Percentiles rank a stretch among this genome's conserved stretches.
These are phyloP conservation scores for Xylaria scruposa DNA, from an alignment of 495 filamentous ascomycete species.

Conservation along the genomic window DNA sequence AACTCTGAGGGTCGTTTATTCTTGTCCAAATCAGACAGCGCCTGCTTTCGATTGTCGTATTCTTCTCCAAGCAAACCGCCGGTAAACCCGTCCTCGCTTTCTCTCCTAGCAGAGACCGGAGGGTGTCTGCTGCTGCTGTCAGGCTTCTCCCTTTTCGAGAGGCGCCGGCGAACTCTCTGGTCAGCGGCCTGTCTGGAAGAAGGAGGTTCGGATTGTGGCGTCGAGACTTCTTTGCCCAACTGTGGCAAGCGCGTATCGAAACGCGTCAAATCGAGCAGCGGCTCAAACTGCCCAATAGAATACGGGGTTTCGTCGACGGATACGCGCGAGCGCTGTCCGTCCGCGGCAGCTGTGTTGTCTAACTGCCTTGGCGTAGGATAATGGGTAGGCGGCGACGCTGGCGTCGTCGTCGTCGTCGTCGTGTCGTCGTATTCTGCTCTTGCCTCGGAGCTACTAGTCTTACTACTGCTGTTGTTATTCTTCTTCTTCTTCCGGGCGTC, in stretches of 20 bases:
- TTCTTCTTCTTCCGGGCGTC: conserved; percentile 33
- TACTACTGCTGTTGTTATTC: no score
- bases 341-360: conserved; percentile 38
- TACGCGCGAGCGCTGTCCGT: conserved; percentile 41
- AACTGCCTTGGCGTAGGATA: conserved; percentile 37
- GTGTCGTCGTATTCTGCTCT: conserved; percentile 37
- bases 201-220: conserved; percentile 33
- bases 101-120: conserved; percentile 18
- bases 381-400: conserved; percentile 26
- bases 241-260: conserved; percentile 53
- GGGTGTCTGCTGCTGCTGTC: conserved; percentile 25
- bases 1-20: conserved; percentile 29
- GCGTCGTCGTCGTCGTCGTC: conserved; percentile 42
- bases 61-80: conserved; percentile 50
- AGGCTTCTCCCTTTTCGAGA: conserved; percentile 19
- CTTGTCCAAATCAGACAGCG: conserved; percentile 32
- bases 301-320: conserved; percentile 54
- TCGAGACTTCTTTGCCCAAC: conserved; percentile 44
- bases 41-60: conserved; percentile 51
- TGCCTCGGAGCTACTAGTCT: conserved; percentile 32
- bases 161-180: conserved; percentile 17
- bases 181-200: conserved; percentile 32
- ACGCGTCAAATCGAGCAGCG: conserved; percentile 58
- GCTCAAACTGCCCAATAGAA: conserved; percentile 62
- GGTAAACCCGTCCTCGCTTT: conserved; percentile 40